These are phyloP conservation scores for Trichophyton equinum DNA, from an alignment of 2,329 filamentous ascomycete genomes.

Conservation along the genomic window DNA sequence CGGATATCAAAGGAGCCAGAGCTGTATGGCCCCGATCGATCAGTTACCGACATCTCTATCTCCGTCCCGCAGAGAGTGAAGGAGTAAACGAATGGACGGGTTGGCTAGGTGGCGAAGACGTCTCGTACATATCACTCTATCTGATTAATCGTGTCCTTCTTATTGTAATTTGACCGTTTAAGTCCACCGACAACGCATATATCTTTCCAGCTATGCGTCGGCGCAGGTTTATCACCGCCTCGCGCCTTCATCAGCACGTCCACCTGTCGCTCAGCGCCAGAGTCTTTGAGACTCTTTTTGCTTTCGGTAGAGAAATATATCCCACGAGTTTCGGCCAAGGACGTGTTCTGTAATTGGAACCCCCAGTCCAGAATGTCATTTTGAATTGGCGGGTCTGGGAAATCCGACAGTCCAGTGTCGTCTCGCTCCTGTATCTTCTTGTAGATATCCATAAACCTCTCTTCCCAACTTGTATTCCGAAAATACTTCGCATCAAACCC, in stretches of 20 bases:
- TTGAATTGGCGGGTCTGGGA: conserved; percentile 10
- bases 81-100: conserved; percentile 21
- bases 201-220: conserved; percentile 14
- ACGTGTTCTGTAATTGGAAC: conserved; percentile 13
- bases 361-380: conserved; percentile 11
- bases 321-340: conserved; percentile 9
- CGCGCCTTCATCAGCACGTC: conserved; percentile 14
- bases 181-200: conserved; percentile 14
- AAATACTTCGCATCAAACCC: conserved; percentile 17
- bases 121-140: conserved; percentile 12
- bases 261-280: conserved; percentile 13
- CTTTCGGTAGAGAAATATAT: conserved; percentile 8
- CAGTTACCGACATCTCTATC: conserved; percentile 24
- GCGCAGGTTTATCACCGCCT: neutral
- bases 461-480: conserved; percentile 14
- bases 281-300: conserved; percentile 5
- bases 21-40: conserved; percentile 24
- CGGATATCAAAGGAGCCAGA: conserved; percentile 21
- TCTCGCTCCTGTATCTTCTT: conserved; percentile 6
- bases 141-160: conserved; percentile 12
- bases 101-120: conserved; percentile 17
- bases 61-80: conserved; percentile 18
- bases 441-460: neutral
- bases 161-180: conserved; percentile 8
- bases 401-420: conserved; percentile 7